Conservation (phyloP, 164 flowering plant genomes). For the Sextonia rubra region DNA sequence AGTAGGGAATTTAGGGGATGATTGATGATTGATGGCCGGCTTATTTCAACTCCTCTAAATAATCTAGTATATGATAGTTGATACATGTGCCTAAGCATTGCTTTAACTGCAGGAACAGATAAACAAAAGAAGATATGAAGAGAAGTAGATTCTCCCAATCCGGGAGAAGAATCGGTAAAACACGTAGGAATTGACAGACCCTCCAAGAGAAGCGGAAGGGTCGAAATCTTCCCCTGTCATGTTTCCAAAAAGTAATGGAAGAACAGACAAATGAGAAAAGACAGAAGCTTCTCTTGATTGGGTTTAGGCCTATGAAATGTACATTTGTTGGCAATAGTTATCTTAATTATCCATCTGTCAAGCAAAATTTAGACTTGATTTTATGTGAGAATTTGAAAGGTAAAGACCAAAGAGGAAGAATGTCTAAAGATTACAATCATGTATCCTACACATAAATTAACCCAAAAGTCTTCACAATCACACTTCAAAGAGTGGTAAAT, state of each 20-base stretch:
- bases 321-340: too few species aligned
- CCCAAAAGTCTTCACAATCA: too few species aligned
- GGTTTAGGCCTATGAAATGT: too few species aligned
- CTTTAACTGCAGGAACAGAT: background rate
- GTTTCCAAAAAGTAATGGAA: too few species aligned
- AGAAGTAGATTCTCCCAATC: conserved; percentile 5
- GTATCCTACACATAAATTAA: too few species aligned
- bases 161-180: background rate
- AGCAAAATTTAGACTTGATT: too few species aligned
- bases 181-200: conserved; percentile 12
- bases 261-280: background rate
- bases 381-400: too few species aligned
- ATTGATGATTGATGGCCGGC: background rate
- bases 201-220: conserved; percentile 19
- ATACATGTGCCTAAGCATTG: background rate
- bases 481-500: too few species aligned
- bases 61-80: conserved; percentile 5
- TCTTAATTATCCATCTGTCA: too few species aligned
- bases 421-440: too few species aligned
- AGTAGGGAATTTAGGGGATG: background rate
- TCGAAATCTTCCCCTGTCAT: background rate
- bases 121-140: background rate
- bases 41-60: background rate
- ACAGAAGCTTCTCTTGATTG: background rate
- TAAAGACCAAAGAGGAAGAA: too few species aligned